phyloP scores from a whole-genome alignment of 345 rosid species.

The Boechera stricta region DNA sequence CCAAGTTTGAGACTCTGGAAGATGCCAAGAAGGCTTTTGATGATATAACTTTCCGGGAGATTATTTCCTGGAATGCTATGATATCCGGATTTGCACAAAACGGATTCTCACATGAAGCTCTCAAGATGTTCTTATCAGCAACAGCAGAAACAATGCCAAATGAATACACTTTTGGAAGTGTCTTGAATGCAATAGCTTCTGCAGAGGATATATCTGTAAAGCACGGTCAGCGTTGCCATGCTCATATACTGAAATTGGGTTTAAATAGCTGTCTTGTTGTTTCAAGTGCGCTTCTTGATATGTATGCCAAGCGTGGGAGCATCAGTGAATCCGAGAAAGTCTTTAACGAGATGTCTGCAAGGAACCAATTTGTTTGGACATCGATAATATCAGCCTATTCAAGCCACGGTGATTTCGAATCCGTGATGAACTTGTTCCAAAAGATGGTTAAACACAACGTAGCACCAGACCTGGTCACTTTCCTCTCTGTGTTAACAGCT shows the following conservation, averaged over 20 bases:
- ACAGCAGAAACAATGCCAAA: constrained; percentile 60
- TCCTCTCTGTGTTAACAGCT: constrained; percentile 75
- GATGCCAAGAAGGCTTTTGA: constrained; percentile 64
- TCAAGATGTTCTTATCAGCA: constrained; percentile 54
- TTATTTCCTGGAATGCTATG: constrained; percentile 83
- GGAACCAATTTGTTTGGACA: constrained; percentile 79
- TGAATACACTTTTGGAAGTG: constrained; percentile 82
- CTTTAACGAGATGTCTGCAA: constrained; percentile 57
- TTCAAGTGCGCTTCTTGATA: constrained; percentile 83
- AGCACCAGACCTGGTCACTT: constrained; percentile 77
- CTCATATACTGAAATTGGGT: constrained; percentile 67
- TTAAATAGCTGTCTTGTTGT: constrained; percentile 61
- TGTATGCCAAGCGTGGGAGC: constrained; percentile 95
- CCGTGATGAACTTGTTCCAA: constrained; percentile 66
- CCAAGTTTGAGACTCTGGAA: constrained; percentile 64
- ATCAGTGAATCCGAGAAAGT: constrained; percentile 69
- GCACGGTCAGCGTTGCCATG: constrained; percentile 80
- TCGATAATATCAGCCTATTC: constrained; percentile 84
- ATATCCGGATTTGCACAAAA: constrained; percentile 83
- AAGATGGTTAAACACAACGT: constrained; percentile 65
- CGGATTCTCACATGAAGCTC: constrained; percentile 62
- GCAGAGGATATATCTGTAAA: constrained; percentile 79
- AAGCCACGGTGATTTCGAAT: constrained; percentile 83
- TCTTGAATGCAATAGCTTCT: constrained; percentile 75
- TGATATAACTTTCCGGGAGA: constrained; percentile 59